phyloP scores from a whole-genome alignment of 2,329 filamentous ascomycete species.

The Colletotrichum sp. region DNA sequence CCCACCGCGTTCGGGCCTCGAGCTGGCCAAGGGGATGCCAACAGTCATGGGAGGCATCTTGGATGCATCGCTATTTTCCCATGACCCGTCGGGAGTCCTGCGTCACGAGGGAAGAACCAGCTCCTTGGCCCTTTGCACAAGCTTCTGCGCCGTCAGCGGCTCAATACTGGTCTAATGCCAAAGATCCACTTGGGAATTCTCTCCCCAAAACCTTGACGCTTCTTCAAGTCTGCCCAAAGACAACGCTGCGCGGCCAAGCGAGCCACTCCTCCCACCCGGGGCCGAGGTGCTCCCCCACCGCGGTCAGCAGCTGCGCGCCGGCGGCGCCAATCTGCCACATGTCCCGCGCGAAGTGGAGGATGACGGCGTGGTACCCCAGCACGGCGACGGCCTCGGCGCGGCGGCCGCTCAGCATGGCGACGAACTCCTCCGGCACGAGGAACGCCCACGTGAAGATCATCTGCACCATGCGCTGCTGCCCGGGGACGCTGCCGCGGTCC shows the following conservation, averaged over 20 bases:
- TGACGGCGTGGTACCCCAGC: slow-evolving; percentile 30
- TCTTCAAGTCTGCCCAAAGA: background rate
- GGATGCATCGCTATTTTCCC: background rate
- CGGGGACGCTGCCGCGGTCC: background rate
- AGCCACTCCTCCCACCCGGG: background rate
- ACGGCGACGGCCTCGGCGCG: slow-evolving; percentile 30
- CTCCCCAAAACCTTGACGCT: background rate
- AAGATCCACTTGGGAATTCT: background rate
- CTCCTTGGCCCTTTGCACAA: background rate
- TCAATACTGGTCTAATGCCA: background rate
- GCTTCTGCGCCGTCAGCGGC: background rate
- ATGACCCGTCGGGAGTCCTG: background rate
- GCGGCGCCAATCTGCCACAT: slow-evolving; percentile 33
- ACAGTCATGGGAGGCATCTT: background rate
- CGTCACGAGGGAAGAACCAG: background rate
- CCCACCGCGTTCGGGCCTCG: background rate
- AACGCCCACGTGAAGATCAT: slow-evolving; percentile 33
- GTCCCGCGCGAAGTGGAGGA: slow-evolving; percentile 28
- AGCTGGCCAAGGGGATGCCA: background rate
- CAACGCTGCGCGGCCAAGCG: background rate
- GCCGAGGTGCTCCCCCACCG: background rate
- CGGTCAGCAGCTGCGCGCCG: slow-evolving; percentile 2
- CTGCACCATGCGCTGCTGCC: slow-evolving; percentile 20
- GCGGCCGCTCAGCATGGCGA: slow-evolving; percentile 24
- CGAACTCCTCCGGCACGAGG: slow-evolving; percentile 26